Evolutionary conservation across 2,329 filamentous ascomycete genomes (phyloP).

Genomic region (Stemphylium lycopersici): DNA sequence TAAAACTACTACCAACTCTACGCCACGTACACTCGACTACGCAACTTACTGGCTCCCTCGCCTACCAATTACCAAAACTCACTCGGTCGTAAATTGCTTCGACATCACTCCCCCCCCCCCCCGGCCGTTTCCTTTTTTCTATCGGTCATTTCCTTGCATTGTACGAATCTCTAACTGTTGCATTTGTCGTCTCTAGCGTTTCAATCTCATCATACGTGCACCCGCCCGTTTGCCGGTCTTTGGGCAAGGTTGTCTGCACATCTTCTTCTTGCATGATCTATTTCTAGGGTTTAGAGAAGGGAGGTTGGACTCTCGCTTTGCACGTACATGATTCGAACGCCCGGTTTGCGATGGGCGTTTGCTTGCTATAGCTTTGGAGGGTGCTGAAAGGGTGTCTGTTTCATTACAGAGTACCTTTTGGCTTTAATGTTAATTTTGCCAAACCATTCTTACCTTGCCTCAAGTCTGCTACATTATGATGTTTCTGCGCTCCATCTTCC

Average conservation of each 20-base stretch:
- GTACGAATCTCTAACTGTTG: slow-evolving; percentile 9
- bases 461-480: background rate
- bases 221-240: slow-evolving; percentile 16
- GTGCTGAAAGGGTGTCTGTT: background rate
- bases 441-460: background rate
- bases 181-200: slow-evolving; percentile 9
- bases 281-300: slow-evolving; percentile 5
- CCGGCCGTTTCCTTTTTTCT: slow-evolving; percentile 4
- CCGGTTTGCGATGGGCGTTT: slow-evolving; percentile 5
- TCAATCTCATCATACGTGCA: slow-evolving; percentile 11
- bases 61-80: slow-evolving; percentile 11
- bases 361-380: slow-evolving; percentile 5
- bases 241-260: slow-evolving; percentile 13
- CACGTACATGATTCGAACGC: slow-evolving; percentile 11
- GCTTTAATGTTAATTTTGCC: slow-evolving; percentile 15
- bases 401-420: slow-evolving; percentile 3
- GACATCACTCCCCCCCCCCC: slow-evolving; percentile 5
- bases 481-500: background rate
- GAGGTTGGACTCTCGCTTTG: slow-evolving; percentile 2
- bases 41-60: background rate
- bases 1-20: background rate
- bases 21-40: background rate
- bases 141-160: slow-evolving; percentile 15
- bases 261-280: slow-evolving; percentile 6
- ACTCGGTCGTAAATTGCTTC: slow-evolving; percentile 30